phyloP scores from a whole-genome alignment of 108 stramenopile genomes.

The Nannochloropsis salina region DNA sequence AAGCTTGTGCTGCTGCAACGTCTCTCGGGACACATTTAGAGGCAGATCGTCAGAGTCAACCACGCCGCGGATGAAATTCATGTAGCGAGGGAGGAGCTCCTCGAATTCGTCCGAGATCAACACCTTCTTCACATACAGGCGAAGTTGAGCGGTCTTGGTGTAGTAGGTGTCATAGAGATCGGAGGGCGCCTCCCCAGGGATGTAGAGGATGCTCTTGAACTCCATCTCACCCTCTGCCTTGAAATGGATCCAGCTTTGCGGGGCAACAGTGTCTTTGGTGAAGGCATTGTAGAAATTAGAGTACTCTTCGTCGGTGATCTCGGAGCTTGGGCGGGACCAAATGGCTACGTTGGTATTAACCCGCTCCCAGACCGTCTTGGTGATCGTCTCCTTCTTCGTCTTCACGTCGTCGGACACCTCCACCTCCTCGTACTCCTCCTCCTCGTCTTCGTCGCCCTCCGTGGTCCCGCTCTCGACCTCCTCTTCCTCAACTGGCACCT shows the following conservation, averaged over 20 bases:
- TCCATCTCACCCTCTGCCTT: constrained; percentile 99
- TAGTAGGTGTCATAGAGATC: constrained; percentile 63
- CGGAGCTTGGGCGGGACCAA: constrained; percentile 93
- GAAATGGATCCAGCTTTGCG: constrained; percentile 90
- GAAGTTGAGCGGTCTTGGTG: constrained; percentile 51
- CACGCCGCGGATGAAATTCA: constrained; percentile 90
- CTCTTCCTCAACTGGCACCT: constrained; percentile 58
- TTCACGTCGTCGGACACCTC: constrained; percentile 46
- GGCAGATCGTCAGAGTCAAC: constrained; percentile 99
- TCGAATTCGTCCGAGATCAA: constrained; percentile 95
- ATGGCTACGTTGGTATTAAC: constrained; percentile 91
- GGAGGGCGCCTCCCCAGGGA: constrained; percentile 65
- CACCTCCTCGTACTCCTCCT: constrained; percentile 36
- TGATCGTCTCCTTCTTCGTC: constrained; percentile 68
- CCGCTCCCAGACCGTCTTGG: constrained; percentile 77
- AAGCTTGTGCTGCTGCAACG: constrained; percentile 74
- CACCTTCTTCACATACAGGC: constrained; percentile 96
- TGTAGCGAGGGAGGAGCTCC: constrained; percentile 89
- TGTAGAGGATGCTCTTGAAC: constrained; percentile 94
- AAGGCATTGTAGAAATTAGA: constrained; percentile 73
- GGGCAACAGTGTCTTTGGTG: constrained; percentile 62
- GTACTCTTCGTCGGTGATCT: constrained; percentile 96
- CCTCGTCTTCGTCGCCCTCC: constrained; percentile 66
- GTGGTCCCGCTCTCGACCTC: constrained; percentile 52
- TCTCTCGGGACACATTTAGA: constrained; percentile 99